These are phyloP conservation scores for Avena insularis DNA, from an alignment of 176 grass and related monocot genomes.

Conservation along the genomic window DNA sequence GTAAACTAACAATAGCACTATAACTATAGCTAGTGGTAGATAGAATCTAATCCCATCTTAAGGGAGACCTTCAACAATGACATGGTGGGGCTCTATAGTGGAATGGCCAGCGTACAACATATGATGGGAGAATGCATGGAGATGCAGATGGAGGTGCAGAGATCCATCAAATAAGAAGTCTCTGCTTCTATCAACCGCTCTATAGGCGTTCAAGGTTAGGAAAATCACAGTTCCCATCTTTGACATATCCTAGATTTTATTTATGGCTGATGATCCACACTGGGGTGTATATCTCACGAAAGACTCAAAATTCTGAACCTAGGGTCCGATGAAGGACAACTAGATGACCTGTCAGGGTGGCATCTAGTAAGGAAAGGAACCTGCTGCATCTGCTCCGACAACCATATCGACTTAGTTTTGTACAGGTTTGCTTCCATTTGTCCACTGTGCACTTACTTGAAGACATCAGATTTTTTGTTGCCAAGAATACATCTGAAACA, in stretches of 20 bases:
- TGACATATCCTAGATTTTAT: not conserved
- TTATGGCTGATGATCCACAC: not conserved
- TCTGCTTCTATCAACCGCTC: slow-evolving; percentile 74
- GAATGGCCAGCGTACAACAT: slow-evolving; percentile 24
- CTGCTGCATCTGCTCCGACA: slow-evolving; percentile 84
- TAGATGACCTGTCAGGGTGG: slow-evolving; percentile 48
- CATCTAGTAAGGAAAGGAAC: slow-evolving; percentile 74
- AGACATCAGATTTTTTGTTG: too few species aligned
- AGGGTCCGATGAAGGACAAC: not conserved
- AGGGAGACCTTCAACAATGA: not conserved
- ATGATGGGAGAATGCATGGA: slow-evolving; percentile 56
- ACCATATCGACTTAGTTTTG: slow-evolving; percentile 67
- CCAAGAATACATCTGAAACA: not conserved
- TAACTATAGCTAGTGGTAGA: too few species aligned
- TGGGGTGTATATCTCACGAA: not conserved
- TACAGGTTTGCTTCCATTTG: too few species aligned
- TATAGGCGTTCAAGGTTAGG: slow-evolving; percentile 40
- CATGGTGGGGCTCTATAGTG: slow-evolving; percentile 36
- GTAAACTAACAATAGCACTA: too few species aligned
- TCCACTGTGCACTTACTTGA: too few species aligned
- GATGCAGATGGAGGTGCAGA: slow-evolving; percentile 90
- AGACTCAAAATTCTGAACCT: not conserved
- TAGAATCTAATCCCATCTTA: too few species aligned
- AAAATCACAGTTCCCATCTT: not conserved
- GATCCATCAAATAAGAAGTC: slow-evolving; percentile 82